A percentile compares a stretch with the other conserved stretches of the same genome.
phyloP scores from a whole-genome alignment of 345 rosid species.

The Raphanus sativus region DNA sequence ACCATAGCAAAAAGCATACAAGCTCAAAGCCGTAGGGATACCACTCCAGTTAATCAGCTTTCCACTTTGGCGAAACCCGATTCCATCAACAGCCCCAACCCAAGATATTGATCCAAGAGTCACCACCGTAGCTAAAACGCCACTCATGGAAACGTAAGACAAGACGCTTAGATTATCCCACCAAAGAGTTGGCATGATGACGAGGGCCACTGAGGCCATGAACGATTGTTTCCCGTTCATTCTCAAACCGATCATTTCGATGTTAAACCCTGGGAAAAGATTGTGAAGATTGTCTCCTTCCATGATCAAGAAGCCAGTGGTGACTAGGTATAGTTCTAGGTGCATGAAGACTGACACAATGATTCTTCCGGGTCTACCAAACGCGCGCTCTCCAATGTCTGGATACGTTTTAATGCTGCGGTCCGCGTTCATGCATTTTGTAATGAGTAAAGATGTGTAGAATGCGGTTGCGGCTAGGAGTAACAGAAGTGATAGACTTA shows the following conservation, averaged over 20 bases:
- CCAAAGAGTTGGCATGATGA: conserved; percentile 48
- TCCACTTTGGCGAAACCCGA: conserved; percentile 43
- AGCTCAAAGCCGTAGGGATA: conserved; percentile 46
- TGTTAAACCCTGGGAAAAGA: conserved; percentile 38
- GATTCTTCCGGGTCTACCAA: conserved; percentile 46
- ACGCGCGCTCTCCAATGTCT: conserved; percentile 44
- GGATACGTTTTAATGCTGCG: conserved; percentile 37
- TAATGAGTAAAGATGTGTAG: conserved; percentile 43
- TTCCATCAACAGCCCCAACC: conserved; percentile 37
- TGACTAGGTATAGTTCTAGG: conserved; percentile 49
- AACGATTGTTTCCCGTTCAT: conserved; percentile 42
- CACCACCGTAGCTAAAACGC: conserved; percentile 46
- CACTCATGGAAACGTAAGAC: conserved; percentile 53
- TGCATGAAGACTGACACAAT: conserved; percentile 42
- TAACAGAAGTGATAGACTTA: conserved; percentile 43
- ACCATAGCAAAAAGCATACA: conserved; percentile 51
- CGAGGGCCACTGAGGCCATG: conserved; percentile 33
- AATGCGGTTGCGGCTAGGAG: conserved; percentile 42
- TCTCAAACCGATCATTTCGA: conserved; percentile 31
- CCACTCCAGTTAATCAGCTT: conserved; percentile 40
- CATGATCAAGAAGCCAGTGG: conserved; percentile 45
- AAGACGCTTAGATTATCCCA: conserved; percentile 41
- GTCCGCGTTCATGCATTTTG: conserved; percentile 42
- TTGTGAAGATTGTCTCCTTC: conserved; percentile 55
- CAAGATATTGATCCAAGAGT: conserved; percentile 43